phyloP scores from a whole-genome alignment of 2,329 filamentous ascomycete species.

The Aureobasidium musti region DNA sequence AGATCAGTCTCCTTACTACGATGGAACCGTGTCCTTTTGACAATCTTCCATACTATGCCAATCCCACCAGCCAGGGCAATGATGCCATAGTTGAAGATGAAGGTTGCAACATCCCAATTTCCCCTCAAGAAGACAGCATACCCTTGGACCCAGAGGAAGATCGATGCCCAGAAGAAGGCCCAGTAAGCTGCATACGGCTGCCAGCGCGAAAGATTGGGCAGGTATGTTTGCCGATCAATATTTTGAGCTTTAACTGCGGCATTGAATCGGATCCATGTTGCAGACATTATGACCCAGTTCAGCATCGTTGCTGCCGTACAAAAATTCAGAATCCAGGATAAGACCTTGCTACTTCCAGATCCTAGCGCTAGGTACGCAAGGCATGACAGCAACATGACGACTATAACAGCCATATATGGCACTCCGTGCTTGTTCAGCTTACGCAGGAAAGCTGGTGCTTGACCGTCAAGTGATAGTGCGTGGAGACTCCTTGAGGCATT shows the following conservation, averaged over 20 bases:
- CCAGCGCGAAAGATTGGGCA: neutral
- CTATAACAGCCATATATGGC: constrained; percentile 59
- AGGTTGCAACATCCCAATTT: constrained; percentile 47
- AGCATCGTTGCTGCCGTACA: constrained; percentile 62
- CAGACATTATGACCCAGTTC: constrained; percentile 60
- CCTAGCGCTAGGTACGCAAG: constrained; percentile 42
- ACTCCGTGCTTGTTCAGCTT: constrained; percentile 63
- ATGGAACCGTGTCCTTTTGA: constrained; percentile 61
- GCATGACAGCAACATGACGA: constrained; percentile 49
- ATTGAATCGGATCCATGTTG: constrained; percentile 58
- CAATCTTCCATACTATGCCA: constrained; percentile 59
- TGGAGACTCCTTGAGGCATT: constrained; percentile 57
- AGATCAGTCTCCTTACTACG: constrained; percentile 59
- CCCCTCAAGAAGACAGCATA: constrained; percentile 54
- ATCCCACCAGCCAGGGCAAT: constrained; percentile 17
- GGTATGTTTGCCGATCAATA: constrained; percentile 51
- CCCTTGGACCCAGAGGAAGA: constrained; percentile 53
- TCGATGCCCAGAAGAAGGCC: constrained; percentile 37
- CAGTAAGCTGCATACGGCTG: constrained; percentile 41
- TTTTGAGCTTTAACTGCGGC: constrained; percentile 52
- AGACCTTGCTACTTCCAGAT: constrained; percentile 37
- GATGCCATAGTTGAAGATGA: constrained; percentile 56
- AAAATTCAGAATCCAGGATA: constrained; percentile 53
- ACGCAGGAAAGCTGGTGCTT: constrained; percentile 58
- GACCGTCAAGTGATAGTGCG: constrained; percentile 55